Conservation (phyloP, 805 yeast species). For the Saccharomyces jurei region DNA sequence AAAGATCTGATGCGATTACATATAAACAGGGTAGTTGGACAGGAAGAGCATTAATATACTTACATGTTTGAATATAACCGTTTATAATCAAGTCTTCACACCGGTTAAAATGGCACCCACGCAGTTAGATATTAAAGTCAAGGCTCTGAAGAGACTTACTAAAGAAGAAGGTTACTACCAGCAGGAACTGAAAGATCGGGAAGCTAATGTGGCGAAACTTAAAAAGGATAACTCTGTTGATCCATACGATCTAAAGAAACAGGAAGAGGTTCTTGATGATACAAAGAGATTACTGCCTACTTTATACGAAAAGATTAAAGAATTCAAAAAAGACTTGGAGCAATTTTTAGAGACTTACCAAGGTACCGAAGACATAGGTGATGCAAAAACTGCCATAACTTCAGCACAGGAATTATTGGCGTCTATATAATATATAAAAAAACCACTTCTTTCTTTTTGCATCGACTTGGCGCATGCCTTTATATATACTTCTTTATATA, state of each 20-base stretch:
- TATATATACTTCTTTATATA: background rate
- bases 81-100: background rate
- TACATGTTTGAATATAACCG: background rate
- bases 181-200: constrained; percentile 50
- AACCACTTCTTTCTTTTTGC: background rate
- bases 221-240: constrained; percentile 40
- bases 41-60: background rate
- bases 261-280: constrained; percentile 45
- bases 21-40: background rate
- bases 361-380: constrained; percentile 29
- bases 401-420: constrained; percentile 23
- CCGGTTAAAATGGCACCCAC: constrained; percentile 52
- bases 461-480: background rate
- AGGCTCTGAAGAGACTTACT: constrained; percentile 58
- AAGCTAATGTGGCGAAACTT: constrained; percentile 39
- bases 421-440: constrained; percentile 2
- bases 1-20: background rate
- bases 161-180: constrained; percentile 60
- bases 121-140: constrained; percentile 59
- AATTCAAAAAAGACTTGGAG: constrained; percentile 34
- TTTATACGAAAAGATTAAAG: constrained; percentile 35
- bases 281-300: constrained; percentile 46
- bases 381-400: constrained; percentile 21
- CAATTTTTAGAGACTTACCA: constrained; percentile 33
- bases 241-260: constrained; percentile 57